Evolutionary conservation across 75 land plant species (phyloP).

Genomic region (Gnetum montanum): DNA sequence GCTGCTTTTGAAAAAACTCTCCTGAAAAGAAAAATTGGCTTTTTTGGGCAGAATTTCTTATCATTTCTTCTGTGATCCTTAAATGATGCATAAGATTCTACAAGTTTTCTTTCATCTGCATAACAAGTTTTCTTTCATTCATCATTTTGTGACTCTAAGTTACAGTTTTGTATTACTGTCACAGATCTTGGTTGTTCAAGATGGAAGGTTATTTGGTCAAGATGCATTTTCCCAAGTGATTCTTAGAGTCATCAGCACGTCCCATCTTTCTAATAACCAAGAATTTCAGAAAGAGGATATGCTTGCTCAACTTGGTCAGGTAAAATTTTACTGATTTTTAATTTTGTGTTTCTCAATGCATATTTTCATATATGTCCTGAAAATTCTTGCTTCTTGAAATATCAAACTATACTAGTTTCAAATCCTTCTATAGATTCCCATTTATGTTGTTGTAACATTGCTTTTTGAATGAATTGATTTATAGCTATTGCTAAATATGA

Average conservation of each 20-base stretch:
- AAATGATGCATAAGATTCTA: too few relatives aligned
- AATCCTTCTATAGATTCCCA: neutral
- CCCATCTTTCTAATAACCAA: slow-evolving; percentile 28
- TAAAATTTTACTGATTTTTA: slow-evolving; percentile 10
- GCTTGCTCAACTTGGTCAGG: slow-evolving; percentile 71
- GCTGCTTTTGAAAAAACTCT: too few relatives aligned
- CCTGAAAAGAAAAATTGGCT: too few relatives aligned
- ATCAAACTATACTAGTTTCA: too few relatives aligned
- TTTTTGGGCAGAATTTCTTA: too few relatives aligned
- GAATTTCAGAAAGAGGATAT: slow-evolving; percentile 47
- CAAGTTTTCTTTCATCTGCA: too few relatives aligned
- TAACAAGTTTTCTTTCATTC: too few relatives aligned
- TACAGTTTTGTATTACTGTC: too few relatives aligned
- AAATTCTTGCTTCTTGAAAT: too few relatives aligned
- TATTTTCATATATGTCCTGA: too few relatives aligned
- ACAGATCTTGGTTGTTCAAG: slow-evolving; percentile 80
- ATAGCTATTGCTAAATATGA: slow-evolving; percentile 65
- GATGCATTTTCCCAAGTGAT: slow-evolving; percentile 57
- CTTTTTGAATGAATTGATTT: neutral
- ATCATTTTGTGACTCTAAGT: too few relatives aligned
- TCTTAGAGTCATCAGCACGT: slow-evolving; percentile 41
- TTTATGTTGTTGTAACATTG: neutral
- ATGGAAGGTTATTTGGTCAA: slow-evolving; percentile 82
- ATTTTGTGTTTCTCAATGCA: neutral
- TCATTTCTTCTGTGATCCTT: too few relatives aligned